Evolutionary conservation across 768 basidiomycete genomes (phyloP).

Genomic region (Tylopilus balloui): DNA sequence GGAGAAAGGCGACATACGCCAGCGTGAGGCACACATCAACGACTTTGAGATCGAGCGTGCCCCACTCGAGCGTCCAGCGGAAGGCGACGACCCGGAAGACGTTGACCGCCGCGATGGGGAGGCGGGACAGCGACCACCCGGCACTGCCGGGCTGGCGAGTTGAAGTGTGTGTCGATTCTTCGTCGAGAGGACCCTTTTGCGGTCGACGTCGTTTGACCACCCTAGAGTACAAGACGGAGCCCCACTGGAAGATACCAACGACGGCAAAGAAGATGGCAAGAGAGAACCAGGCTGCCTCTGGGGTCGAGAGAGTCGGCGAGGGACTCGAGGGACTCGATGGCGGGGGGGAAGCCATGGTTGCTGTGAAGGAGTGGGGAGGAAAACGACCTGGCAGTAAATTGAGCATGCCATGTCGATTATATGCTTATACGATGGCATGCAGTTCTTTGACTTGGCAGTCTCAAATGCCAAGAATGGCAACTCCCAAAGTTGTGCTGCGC

Average conservation of each 20-base stretch:
- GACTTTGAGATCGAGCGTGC: constrained; percentile 36
- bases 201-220: constrained; percentile 1
- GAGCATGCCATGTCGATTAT: background rate
- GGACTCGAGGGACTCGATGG: background rate
- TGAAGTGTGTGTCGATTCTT: constrained; percentile 13
- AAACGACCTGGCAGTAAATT: background rate
- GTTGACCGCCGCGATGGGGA: constrained; percentile 38
- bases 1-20: constrained; percentile 42
- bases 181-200: constrained; percentile 3
- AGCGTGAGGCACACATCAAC: constrained; percentile 45
- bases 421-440: background rate
- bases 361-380: background rate
- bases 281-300: constrained; percentile 17
- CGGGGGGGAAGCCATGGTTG: background rate
- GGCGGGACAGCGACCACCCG: constrained; percentile 34
- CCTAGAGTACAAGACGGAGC: constrained; percentile 23
- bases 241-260: constrained; percentile 27
- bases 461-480: background rate
- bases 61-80: constrained; percentile 45
- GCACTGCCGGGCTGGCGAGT: constrained; percentile 11
- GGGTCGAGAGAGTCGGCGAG: background rate
- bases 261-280: constrained; percentile 12
- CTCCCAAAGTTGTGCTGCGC: no score
- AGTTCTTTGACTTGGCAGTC: no score
- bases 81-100: constrained; percentile 48